These are phyloP conservation scores for Chaetomium cochliodes DNA, from an alignment of 495 filamentous ascomycete species.

Conservation along the genomic window DNA sequence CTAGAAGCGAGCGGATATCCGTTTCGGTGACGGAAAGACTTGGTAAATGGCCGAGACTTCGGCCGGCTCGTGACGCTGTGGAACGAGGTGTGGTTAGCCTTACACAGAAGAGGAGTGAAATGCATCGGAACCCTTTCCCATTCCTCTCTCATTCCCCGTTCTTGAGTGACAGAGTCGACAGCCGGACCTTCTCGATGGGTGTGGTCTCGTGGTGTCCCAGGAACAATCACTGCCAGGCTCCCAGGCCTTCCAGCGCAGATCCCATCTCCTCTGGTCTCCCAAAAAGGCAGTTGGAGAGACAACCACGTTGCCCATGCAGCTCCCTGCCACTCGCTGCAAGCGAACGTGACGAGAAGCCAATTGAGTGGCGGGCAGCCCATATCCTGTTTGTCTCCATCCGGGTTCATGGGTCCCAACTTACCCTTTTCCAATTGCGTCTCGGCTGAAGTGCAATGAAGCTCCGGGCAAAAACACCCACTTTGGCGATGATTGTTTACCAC, in stretches of 20 bases:
- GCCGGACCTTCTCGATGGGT: not conserved
- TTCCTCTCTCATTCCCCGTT: too few species aligned
- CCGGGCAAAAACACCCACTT: not conserved
- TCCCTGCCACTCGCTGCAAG: not conserved
- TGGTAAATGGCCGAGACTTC: not conserved
- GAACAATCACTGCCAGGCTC: not conserved
- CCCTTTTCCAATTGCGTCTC: not conserved
- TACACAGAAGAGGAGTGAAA: not conserved
- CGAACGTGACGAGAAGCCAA: not conserved
- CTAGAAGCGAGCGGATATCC: conserved; percentile 1
- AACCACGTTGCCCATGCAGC: not conserved
- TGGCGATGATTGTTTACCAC: not conserved
- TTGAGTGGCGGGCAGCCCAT: not conserved
- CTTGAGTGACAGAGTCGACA: not conserved
- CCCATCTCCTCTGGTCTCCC: not conserved
- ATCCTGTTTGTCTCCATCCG: not conserved
- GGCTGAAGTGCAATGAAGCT: not conserved
- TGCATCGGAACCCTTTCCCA: too few species aligned
- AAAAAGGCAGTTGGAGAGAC: conserved; percentile 12
- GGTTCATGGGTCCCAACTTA: conserved; percentile 4
- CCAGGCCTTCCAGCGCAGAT: not conserved
- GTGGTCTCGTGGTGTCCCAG: not conserved
- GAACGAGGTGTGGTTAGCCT: not conserved
- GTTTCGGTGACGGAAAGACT: not conserved
- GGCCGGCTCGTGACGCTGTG: not conserved